Evolutionary conservation across 345 rosid species (phyloP), one percentile per base, ranked within the genome.

Genomic region (Rhizophora mangle): DNA sequence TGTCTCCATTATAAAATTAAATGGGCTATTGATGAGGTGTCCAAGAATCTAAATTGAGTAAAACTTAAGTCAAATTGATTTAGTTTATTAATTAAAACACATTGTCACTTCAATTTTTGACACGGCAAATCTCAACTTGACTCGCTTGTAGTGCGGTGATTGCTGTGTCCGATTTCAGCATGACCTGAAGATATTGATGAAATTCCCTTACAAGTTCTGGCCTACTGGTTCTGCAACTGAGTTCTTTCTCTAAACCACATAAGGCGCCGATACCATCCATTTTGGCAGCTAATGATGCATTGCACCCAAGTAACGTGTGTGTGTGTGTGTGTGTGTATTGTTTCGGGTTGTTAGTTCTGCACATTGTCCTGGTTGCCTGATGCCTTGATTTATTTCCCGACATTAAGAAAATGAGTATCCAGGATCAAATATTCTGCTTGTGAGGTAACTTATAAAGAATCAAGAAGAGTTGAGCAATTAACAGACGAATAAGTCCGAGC

Each of bases 121-220:
- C 2, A 8, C 2, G 37, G 7, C 9, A 34, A 34, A 34, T 34
- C 8, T 34, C 37, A 1, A 34, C 2, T 34, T 34, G 37, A 34
- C 37, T 34, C 5, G 32, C 5, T 31, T 31, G 32, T 31, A 31
- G 32, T 31, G 81, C 73, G 72, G 34, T 69, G 27, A 2, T 58
- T 21, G 74, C 77, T 3, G 73, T 69, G 57, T 37, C 29, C 21
- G 56, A 69, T 5, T 73, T 62, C 64, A 47, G 65, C 65, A 62
- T 73, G 81, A 53, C 65, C 6, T 9, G 13, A 65, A 78, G 72
- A 78, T 78, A 37, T 73, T 73, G 61, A 59, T 78, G 56, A 73
- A 73, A 36, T 78, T 78, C 57, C 78, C 78, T 6, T 69, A 22
- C 65, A 62, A 21, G 39, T 70, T 73, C 61, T 70, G 78, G 81